Conservation (phyloP, 2,329 filamentous ascomycete genomes). For the Fusarium lateritium region DNA sequence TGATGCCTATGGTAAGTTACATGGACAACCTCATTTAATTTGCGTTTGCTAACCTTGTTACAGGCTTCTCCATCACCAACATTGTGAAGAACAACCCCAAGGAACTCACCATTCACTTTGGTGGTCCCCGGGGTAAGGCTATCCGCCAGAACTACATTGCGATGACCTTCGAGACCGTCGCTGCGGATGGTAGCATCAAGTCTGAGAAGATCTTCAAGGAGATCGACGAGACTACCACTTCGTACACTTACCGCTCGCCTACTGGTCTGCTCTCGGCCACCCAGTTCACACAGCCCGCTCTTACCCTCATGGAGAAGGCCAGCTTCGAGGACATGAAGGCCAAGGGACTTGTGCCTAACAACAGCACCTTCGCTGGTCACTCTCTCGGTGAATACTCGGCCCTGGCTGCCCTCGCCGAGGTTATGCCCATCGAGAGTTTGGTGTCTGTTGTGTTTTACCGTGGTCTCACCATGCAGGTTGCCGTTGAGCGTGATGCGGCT, state of each 20-base stretch:
- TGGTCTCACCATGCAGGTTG: conserved; percentile 98
- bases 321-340: conserved; percentile 99
- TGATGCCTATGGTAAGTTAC: conserved; percentile 90
- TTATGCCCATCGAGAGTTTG: conserved; percentile 99
- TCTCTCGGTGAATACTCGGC: conserved; percentile 99
- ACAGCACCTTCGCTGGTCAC: conserved; percentile 98
- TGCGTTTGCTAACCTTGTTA: conserved; percentile 23
- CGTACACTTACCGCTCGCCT: conserved; percentile 96
- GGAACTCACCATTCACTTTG: conserved; percentile 98
- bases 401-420: conserved; percentile 93
- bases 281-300: conserved; percentile 96
- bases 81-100: conserved; percentile 99
- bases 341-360: conserved; percentile 94
- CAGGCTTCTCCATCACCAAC: conserved; percentile 95
- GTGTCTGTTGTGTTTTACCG: conserved; percentile 99
- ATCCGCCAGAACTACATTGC: conserved; percentile 99
- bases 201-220: conserved; percentile 99
- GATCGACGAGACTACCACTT: conserved; percentile 91
- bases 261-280: conserved; percentile 96
- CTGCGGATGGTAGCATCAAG: conserved; percentile 91
- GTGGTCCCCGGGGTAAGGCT: conserved; percentile 94
- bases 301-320: conserved; percentile 99
- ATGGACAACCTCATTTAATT: background rate
- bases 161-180: conserved; percentile 99
- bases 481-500: conserved; percentile 92